Conservation (phyloP, 139 green algal genomes). For the Yamagishiella unicocca region DNA sequence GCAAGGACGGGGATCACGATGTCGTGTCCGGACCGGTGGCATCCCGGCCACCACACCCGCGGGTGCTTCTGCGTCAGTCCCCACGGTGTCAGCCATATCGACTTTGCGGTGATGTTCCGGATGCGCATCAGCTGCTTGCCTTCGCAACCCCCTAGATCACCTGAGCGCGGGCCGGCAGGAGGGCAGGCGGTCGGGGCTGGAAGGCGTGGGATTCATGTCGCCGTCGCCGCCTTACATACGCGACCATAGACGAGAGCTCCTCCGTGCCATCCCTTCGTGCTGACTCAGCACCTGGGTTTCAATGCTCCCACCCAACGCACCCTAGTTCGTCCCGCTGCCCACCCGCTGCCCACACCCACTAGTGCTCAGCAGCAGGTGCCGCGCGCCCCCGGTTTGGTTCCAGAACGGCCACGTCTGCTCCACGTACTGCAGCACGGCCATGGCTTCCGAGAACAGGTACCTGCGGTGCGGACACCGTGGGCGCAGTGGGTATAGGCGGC, state of each 20-base stretch:
- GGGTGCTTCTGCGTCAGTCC: slow-evolving; percentile 63
- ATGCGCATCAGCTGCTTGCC: slow-evolving; percentile 61
- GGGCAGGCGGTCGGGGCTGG: not conserved
- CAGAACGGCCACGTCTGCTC: slow-evolving; percentile 54
- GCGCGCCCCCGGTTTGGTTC: slow-evolving; percentile 55
- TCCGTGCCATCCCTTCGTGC: too few species aligned
- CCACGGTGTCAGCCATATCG: slow-evolving; percentile 60
- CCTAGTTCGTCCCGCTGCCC: too few species aligned
- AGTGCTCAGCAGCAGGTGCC: slow-evolving; percentile 60
- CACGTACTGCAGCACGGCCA: slow-evolving; percentile 49
- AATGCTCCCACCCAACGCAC: not conserved
- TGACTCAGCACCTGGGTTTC: too few species aligned
- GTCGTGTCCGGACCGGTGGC: slow-evolving; percentile 57
- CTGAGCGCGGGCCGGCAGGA: slow-evolving; percentile 13
- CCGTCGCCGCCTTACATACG: too few species aligned
- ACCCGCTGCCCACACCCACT: slow-evolving; percentile 38
- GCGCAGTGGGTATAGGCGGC: too few species aligned
- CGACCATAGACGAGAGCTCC: too few species aligned
- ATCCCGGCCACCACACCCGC: slow-evolving; percentile 59
- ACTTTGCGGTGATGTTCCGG: slow-evolving; percentile 45
- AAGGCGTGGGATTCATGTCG: too few species aligned
- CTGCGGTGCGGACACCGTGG: slow-evolving; percentile 13
- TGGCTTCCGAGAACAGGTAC: slow-evolving; percentile 51
- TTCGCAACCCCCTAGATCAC: slow-evolving; percentile 63
- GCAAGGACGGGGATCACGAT: slow-evolving; percentile 61